Conservation (phyloP, 257 asterid species). For the Penstemon newberryi region DNA sequence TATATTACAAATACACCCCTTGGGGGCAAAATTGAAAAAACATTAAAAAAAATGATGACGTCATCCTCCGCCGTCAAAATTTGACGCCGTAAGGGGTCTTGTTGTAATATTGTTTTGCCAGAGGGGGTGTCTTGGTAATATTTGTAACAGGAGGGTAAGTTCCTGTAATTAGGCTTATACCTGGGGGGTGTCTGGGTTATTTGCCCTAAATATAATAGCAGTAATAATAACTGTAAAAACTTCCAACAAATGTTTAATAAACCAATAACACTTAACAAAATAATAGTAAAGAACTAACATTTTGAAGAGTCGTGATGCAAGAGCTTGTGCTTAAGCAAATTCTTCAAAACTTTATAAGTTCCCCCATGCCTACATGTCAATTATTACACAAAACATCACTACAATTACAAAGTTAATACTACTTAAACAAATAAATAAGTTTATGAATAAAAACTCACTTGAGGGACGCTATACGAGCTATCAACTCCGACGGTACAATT, state of each 20-base stretch:
- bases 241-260: not conserved
- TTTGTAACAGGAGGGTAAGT: too few relatives aligned
- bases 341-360: constrained; percentile 91
- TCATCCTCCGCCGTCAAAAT: too few relatives aligned
- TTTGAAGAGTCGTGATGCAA: constrained; percentile 93
- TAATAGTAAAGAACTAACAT: constrained; percentile 50
- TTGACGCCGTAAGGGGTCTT: too few relatives aligned
- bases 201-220: not conserved
- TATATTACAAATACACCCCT: too few relatives aligned
- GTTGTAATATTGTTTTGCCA: too few relatives aligned
- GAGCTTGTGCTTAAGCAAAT: constrained; percentile 92
- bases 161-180: too few relatives aligned
- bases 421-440: not conserved
- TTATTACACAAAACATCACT: not conserved
- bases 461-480: constrained; percentile 73
- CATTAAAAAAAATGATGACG: too few relatives aligned
- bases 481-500: constrained; percentile 83
- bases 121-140: too few relatives aligned
- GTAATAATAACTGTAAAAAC: not conserved
- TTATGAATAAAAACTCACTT: constrained; percentile 43
- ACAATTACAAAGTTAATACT: not conserved
- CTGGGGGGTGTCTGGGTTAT: too few relatives aligned
- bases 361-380: constrained; percentile 76
- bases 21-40: too few relatives aligned
- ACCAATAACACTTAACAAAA: not conserved